A percentile compares a stretch with the other conserved stretches of the same genome.
phyloP scores from a whole-genome alignment of 768 basidiomycete species.

The Lactarius deliciosus region DNA sequence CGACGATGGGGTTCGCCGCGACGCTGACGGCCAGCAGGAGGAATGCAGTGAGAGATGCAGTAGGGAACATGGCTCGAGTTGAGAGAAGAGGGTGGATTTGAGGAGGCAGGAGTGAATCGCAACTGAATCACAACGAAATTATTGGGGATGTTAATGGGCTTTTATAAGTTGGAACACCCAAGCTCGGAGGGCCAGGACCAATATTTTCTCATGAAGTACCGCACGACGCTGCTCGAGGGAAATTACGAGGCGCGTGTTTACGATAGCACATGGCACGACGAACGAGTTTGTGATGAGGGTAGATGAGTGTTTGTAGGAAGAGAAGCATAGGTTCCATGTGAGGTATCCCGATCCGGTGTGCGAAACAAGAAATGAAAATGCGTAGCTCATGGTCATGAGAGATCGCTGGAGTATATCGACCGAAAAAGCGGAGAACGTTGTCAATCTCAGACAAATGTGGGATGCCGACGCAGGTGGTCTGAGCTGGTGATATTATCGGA shows the following conservation, averaged over 20 bases:
- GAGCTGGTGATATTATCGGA: background rate
- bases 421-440: background rate
- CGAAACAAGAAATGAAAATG: background rate
- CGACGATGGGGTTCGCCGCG: slow-evolving; percentile 6
- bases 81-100: background rate
- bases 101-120: slow-evolving; percentile 15
- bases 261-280: background rate
- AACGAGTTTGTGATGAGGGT: background rate
- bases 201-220: background rate
- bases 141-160: background rate
- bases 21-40: background rate
- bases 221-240: background rate
- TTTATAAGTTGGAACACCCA: background rate
- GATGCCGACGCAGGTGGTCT: background rate
- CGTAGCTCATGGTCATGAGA: background rate
- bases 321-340: background rate
- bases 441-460: background rate
- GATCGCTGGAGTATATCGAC: background rate
- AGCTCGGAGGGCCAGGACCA: background rate
- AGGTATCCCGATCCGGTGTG: background rate
- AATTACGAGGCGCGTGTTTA: background rate
- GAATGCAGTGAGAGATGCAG: background rate
- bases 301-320: background rate
- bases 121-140: slow-evolving; percentile 13
- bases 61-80: background rate